phyloP scores from a whole-genome alignment of 345 rosid genomes.

The Lepidium sativum region DNA sequence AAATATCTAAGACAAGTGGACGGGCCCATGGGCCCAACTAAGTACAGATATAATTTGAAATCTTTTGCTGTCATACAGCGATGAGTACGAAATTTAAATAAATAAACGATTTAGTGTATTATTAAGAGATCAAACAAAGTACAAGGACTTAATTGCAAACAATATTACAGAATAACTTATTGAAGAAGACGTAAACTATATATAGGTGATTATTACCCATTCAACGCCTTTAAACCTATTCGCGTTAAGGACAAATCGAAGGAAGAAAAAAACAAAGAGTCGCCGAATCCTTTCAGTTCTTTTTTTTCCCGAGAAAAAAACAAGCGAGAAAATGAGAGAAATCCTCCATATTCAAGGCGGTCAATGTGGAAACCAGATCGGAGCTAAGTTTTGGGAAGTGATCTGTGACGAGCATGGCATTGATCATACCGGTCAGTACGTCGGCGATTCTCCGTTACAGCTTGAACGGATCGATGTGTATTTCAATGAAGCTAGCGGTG shows the following conservation, averaged over 20 bases:
- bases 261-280: neutral
- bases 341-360: slow-evolving; percentile 37
- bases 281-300: slow-evolving; percentile 14
- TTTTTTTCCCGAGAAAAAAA: neutral
- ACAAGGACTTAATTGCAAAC: slow-evolving; percentile 2
- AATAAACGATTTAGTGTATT: neutral
- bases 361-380: slow-evolving; percentile 40
- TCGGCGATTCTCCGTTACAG: slow-evolving; percentile 32
- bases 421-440: slow-evolving; percentile 33
- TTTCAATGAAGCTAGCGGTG: slow-evolving; percentile 33
- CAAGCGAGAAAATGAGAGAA: slow-evolving; percentile 24
- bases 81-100: slow-evolving; percentile 2
- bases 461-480: slow-evolving; percentile 33
- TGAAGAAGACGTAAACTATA: slow-evolving; percentile 28
- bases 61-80: slow-evolving; percentile 26
- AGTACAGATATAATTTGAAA: slow-evolving; percentile 19
- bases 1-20: slow-evolving; percentile 23
- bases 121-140: neutral
- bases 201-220: slow-evolving; percentile 26
- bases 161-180: neutral
- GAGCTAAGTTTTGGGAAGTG: slow-evolving; percentile 37
- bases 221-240: slow-evolving; percentile 13
- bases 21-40: no score
- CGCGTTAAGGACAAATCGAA: neutral
- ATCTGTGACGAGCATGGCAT: slow-evolving; percentile 36